Base-by-base conservation (phyloP, 345 rosid genomes). In the Ceriops decandra region DNA sequence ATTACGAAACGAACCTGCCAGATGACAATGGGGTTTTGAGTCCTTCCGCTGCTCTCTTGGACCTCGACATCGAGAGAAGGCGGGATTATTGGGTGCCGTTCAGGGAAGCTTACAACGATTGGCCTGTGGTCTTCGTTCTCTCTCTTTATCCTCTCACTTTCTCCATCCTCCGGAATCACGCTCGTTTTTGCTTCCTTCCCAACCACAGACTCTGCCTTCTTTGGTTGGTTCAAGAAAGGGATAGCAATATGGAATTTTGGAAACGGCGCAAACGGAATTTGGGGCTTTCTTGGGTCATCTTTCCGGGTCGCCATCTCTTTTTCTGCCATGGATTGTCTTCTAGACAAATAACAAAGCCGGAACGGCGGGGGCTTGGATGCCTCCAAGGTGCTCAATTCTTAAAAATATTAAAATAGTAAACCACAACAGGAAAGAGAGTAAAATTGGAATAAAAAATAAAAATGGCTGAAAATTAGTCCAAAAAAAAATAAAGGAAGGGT, bases 21-120 rank as follows among this genome's bases (percentile, higher is more conserved):
- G 30, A 76, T 71, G 35, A 71, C 26, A 8, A 62, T 6, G 22
- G 79, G 69, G 36, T 76, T 76, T 47, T 71, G 68, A 33, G 79
- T 71, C 31, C 26, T 76, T 33, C 79, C 79, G 22, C 72, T 61
- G 32, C 72, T 49, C 60, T 66, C 79, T 49, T 67, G 47, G 24
- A 19, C 28, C 72, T 71, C 76, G 1, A 54, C 32, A 5, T 62
- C 76, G 8, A 71, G 26, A 20, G 76, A 21, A 21, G 64, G 33
- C 6, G 68, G 13, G 28, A 62, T 1, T 1, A 54, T 5, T 1
- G 57, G 58, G 7, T 19, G 42, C 46, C 32, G 11, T 6, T 66
- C 56, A 6, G 75, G 79, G 42, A 76, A 76, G 38, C 69, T 66
- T 17, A 67, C 76, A 16, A 67, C 16, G 27, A 27, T 62, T 2